Percentiles rank a stretch among this genome's conserved stretches.
Conservation (phyloP, 169 alveolate species). For the Plasmodium reichenowi region DNA sequence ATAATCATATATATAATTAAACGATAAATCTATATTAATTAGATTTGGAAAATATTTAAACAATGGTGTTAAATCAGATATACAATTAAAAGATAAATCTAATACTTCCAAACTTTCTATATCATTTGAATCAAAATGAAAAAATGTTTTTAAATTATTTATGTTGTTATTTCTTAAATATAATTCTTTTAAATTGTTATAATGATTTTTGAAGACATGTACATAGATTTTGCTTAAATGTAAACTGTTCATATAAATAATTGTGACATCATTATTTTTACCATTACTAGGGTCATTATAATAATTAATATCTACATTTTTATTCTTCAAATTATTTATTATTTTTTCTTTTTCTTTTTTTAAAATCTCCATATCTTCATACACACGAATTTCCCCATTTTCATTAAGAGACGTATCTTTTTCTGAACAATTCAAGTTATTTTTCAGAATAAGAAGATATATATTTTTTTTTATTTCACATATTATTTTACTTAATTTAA, state of each 20-base stretch:
- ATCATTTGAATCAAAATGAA: slow-evolving; percentile 30
- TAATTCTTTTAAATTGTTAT: slow-evolving; percentile 31
- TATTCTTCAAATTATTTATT: background rate
- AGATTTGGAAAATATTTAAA: slow-evolving; percentile 39
- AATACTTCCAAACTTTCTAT: slow-evolving; percentile 15
- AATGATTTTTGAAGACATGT: background rate
- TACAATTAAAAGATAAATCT: slow-evolving; percentile 63
- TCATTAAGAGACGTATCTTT: background rate
- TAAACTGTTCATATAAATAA: slow-evolving; percentile 25
- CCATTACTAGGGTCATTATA: background rate
- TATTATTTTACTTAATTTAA: slow-evolving; percentile 57
- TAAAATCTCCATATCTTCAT: slow-evolving; percentile 18
- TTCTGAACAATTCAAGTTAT: slow-evolving; percentile 1
- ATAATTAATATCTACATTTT: slow-evolving; percentile 4
- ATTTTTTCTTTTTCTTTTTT: background rate
- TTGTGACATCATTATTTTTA: background rate
- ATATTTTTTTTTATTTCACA: slow-evolving; percentile 56
- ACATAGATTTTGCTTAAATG: slow-evolving; percentile 20
- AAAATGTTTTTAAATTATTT: slow-evolving; percentile 29
- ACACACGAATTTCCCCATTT: background rate
- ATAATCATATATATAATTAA: slow-evolving; percentile 48
- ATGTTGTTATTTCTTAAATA: slow-evolving; percentile 60
- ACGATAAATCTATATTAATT: slow-evolving; percentile 30
- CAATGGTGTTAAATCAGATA: slow-evolving; percentile 29
- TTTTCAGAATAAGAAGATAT: background rate